Base-by-base conservation (phyloP, 164 flowering plant genomes). In the Santalum album region DNA sequence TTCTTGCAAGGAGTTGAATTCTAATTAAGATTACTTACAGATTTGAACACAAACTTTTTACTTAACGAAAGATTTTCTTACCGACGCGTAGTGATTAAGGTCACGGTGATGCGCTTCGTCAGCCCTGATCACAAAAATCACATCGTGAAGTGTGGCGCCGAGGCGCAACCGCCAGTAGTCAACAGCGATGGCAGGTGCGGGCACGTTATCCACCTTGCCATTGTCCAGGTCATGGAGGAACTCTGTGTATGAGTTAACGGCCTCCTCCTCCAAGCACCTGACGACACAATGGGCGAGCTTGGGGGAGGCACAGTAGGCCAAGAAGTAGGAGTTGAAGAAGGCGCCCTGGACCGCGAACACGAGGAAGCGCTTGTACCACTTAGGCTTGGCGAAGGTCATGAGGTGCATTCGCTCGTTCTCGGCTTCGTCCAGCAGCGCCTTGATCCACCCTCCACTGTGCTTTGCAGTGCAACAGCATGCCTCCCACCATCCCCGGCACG, bases 391-490 rank as follows among this genome's bases (percentile, higher is more conserved):
- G 54, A 70, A 49, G 19, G 74, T 70, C 74, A 70, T 70, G 7
- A 70, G 49, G 43, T 70, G 74, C 74, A 70, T 70, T 18, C 74
- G 39, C 62, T 70, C 74, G 26, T 70, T 70, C 26, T 70, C 74
- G 7, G 74, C 74, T 49, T 66, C 74, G 42, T 70, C 74, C 3
- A 70, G 56, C 17, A 70, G 36, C 15, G 74, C 74, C 40, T 70
- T 70, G 51, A 70, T 70, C 74, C 74, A 70, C 1, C 74, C 74
- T 0, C 74, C 74, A 46, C 71, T 70, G 17, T 70, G 74, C 62
- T 23, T 55, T 62, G 20, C 42, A 47, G 49, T 70, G 74, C 40
- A 70, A 29, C 23, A 65, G 46, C 73, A 65, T 65, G 18, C 69
- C 72, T 19, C 72, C 72, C 6, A 65, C 66, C 69, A 69, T 65